Evolutionary conservation across 441 rosid species (phyloP), one percentile per base, ranked within the genome.

Genomic region (Viola pubescens): DNA sequence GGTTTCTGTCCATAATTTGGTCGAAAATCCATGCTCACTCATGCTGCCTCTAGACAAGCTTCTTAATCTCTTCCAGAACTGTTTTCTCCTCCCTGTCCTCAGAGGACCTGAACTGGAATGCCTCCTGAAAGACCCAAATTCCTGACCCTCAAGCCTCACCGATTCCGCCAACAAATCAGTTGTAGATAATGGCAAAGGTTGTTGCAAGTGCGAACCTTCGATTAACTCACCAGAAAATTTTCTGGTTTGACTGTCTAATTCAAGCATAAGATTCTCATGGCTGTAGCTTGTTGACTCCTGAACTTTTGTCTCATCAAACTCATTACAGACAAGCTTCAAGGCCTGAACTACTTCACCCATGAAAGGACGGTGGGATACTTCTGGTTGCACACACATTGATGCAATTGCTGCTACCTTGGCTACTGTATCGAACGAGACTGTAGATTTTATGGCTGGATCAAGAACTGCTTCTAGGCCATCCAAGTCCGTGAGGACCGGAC

Each of bases 321-420:
- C 90, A 4, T 79, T 76, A 40, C 83, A 80, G 0, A 86, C 82
- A 26, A 87, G 85, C 69, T 82, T 84, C 66, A 87, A 66, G 59
- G 94, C 94, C 65, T 87, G 94, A 51, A 86, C 94, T 11, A 86
- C 90, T 75, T 87, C 94, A 2, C 94, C 88, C 94, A 82, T 87
- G 68, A 87, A 87, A 11, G 94, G 88, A 1, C 90, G 81, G 72
- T 87, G 86, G 9, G 90, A 80, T 26, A 75, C 94, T 68, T 87
- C 94, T 1, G 84, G 85, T 66, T 87, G 94, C 63, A 87, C 94
- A 56, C 94, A 82, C 90, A 84, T 87, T 0, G 94, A 87, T 37
- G 90, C 94, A 51, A 87, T 81, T 13, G 94, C 90, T 19, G 94
- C 88, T 39, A 82, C 85, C 63, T 81, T 84, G 41, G 78, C 57